phyloP scores from a whole-genome alignment of 352 stramenopile species.

The Phytophthora uliginosa region DNA sequence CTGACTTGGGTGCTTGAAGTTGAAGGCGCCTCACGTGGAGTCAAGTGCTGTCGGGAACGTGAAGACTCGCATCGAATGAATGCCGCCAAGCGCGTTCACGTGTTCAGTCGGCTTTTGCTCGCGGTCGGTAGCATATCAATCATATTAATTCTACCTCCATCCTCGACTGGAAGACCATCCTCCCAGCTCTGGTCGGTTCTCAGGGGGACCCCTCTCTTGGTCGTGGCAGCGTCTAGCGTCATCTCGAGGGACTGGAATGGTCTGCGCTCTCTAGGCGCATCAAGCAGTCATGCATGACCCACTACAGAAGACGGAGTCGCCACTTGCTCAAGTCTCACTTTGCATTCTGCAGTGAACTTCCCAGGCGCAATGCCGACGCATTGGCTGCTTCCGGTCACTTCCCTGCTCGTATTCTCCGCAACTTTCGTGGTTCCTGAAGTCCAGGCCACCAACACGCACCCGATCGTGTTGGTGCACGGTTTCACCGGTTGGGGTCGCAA shows the following conservation, averaged over 20 bases:
- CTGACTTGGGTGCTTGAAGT: neutral
- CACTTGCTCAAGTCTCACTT: neutral
- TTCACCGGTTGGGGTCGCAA: conserved; percentile 44
- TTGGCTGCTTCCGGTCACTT: neutral
- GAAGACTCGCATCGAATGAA: neutral
- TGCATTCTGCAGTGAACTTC: neutral
- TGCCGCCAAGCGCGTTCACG: neutral
- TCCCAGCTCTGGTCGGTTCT: neutral
- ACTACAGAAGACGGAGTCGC: neutral
- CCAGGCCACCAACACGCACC: conserved; percentile 37
- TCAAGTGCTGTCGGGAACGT: neutral
- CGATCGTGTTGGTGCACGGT: conserved; percentile 56
- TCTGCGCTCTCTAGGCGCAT: neutral
- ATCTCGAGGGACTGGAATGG: neutral
- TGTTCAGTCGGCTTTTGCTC: neutral
- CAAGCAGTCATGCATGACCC: neutral
- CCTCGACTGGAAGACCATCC: neutral
- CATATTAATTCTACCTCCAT: neutral
- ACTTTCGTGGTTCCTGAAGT: neutral
- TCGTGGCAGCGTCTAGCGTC: neutral
- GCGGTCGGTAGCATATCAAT: neutral
- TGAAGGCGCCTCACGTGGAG: neutral
- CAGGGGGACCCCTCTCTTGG: neutral
- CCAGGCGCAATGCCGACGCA: neutral
- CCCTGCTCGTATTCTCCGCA: neutral